Percentiles rank a stretch among this genome's conserved stretches.
Evolutionary conservation across 306 rosid genomes (phyloP).

Genomic region (Comarum palustre): DNA sequence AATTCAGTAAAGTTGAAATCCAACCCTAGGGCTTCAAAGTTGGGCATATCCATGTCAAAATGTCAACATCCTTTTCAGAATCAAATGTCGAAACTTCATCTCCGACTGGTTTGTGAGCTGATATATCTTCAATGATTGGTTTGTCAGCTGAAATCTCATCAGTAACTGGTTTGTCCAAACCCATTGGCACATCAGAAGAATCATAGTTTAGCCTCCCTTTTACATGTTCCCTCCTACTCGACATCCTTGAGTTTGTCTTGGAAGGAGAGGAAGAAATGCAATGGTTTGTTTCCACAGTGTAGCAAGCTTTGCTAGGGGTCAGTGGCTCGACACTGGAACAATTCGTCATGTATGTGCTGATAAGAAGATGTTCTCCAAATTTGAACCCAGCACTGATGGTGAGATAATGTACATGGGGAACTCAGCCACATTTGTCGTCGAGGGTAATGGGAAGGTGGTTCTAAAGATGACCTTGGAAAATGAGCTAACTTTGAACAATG

Average conservation of each 20-base stretch:
- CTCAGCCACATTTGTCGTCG: too few relatives aligned
- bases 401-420: too few relatives aligned
- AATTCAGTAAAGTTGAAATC: constrained; percentile 69
- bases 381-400: too few relatives aligned
- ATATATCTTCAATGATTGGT: background rate
- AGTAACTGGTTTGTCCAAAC: constrained; percentile 29
- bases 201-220: constrained; percentile 77
- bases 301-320: constrained; percentile 66
- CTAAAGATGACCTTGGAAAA: too few relatives aligned
- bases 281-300: constrained; percentile 53
- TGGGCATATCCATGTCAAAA: constrained; percentile 50
- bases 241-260: constrained; percentile 39
- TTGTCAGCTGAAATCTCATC: constrained; percentile 32
- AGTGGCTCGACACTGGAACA: too few relatives aligned
- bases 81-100: constrained; percentile 26
- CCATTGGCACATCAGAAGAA: constrained; percentile 36
- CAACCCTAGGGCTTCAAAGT: constrained; percentile 50
- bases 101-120: background rate
- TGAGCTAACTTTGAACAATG: too few relatives aligned
- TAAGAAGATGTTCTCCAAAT: too few relatives aligned
- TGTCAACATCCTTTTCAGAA: constrained; percentile 49
- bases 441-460: too few relatives aligned
- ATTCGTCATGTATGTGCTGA: too few relatives aligned
- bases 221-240: constrained; percentile 57
- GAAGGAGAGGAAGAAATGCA: constrained; percentile 62